These are phyloP conservation scores for Tuber magnatum DNA, from an alignment of 495 filamentous ascomycete genomes.

Conservation along the genomic window DNA sequence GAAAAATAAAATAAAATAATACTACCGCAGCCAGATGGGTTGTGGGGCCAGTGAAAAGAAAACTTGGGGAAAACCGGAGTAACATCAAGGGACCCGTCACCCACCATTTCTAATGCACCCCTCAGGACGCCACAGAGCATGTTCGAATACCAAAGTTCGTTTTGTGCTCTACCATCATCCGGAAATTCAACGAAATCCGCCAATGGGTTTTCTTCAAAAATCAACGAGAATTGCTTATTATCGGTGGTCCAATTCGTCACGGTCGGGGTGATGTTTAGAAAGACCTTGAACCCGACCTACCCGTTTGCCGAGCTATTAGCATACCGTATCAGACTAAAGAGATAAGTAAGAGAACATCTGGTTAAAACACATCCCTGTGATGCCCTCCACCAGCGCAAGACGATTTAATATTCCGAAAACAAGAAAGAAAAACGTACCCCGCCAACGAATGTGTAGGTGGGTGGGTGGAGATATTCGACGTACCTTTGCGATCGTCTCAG, in stretches of 20 bases:
- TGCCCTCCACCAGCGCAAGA: not conserved
- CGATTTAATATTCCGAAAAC: not conserved
- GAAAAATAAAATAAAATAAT: constrained; percentile 10
- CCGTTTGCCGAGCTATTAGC: constrained; percentile 20
- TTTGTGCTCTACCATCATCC: constrained; percentile 89
- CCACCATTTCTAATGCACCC: constrained; percentile 90
- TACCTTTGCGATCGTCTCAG: constrained; percentile 93
- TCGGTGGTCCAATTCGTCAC: constrained; percentile 94
- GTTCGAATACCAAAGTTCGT: constrained; percentile 97
- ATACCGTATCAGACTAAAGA: not conserved
- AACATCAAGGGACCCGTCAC: constrained; percentile 20
- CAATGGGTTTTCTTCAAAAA: constrained; percentile 94
- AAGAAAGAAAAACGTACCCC: not conserved
- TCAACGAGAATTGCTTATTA: constrained; percentile 88
- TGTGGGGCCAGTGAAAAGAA: constrained; percentile 14
- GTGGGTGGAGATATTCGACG: constrained; percentile 13
- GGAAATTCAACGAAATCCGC: constrained; percentile 97
- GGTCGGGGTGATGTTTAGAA: constrained; percentile 92
- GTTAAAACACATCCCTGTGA: not conserved
- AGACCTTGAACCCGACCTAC: constrained; percentile 97
- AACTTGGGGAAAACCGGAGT: constrained; percentile 8
- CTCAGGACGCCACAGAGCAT: constrained; percentile 88
- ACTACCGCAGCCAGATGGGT: not conserved
- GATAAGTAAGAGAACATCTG: not conserved
- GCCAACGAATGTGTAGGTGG: constrained; percentile 7